These are phyloP conservation scores for Monascus ruber DNA, from an alignment of 2,329 filamentous ascomycete species.

Conservation along the genomic window DNA sequence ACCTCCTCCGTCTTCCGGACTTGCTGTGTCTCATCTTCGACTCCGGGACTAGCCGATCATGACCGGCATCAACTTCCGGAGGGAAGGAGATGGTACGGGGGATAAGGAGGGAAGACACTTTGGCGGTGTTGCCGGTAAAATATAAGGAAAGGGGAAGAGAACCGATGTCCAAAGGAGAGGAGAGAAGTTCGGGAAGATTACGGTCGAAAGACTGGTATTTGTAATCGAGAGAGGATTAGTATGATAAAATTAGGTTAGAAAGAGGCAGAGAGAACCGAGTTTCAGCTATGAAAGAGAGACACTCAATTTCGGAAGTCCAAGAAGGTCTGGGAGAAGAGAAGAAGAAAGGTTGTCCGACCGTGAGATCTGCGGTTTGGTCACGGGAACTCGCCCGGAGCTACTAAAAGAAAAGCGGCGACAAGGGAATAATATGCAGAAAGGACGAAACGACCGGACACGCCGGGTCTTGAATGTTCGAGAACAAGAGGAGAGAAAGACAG, in stretches of 20 bases:
- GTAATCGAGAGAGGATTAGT: no score
- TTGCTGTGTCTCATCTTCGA: constrained; percentile 54
- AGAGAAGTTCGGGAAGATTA: constrained; percentile 17
- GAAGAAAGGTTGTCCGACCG: constrained; percentile 8
- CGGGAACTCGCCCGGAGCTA: constrained; percentile 6
- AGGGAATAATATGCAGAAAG: no score
- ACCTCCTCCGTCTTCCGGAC: constrained; percentile 73
- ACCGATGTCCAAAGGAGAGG: constrained; percentile 10
- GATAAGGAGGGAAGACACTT: constrained; percentile 87
- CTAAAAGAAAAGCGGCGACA: no score
- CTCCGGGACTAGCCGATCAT: constrained; percentile 43
- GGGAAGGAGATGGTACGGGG: constrained; percentile 87
- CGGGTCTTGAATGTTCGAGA: no score
- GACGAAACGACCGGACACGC: no score
- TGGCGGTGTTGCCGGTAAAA: constrained; percentile 61
- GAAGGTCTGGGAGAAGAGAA: constrained; percentile 8
- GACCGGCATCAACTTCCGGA: constrained; percentile 62
- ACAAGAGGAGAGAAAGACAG: no score
- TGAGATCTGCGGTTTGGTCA: constrained; percentile 2
- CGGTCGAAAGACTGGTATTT: constrained; percentile 2
- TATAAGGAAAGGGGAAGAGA: constrained; percentile 9
- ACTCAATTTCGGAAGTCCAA: background rate
- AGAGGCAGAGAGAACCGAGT: no score
- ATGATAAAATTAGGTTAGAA: no score
- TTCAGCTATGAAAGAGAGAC: no score